Evolutionary conservation across 1,284 basidiomycete genomes (phyloP).

Genomic region (Flammula alnicola): DNA sequence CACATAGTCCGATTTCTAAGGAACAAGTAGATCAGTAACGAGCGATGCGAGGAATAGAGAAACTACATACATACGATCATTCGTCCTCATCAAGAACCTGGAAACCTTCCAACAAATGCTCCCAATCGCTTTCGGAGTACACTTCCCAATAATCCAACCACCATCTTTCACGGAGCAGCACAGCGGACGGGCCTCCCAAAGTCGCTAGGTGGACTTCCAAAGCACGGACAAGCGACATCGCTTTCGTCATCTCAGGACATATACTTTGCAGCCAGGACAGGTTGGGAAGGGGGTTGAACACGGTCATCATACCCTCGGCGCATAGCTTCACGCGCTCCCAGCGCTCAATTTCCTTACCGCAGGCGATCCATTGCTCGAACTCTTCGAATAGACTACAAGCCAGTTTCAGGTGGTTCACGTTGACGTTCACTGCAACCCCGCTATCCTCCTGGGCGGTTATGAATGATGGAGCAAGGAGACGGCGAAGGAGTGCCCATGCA

Average conservation of each 20-base stretch:
- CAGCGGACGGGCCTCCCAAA: constrained; percentile 24
- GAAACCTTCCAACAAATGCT: constrained; percentile 19
- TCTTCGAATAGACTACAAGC: constrained; percentile 26
- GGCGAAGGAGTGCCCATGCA: constrained; percentile 30
- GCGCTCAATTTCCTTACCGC: constrained; percentile 24
- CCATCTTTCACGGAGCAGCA: constrained; percentile 25
- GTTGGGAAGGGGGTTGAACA: constrained; percentile 24
- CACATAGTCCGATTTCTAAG: too few relatives aligned
- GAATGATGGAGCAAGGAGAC: constrained; percentile 24
- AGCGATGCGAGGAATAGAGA: too few relatives aligned
- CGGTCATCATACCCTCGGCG: constrained; percentile 31
- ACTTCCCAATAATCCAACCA: constrained; percentile 31
- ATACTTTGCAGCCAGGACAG: constrained; percentile 17
- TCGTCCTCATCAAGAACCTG: neutral
- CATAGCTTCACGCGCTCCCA: constrained; percentile 32
- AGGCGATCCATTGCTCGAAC: constrained; percentile 25
- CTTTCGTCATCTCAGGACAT: constrained; percentile 25
- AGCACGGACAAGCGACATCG: constrained; percentile 15
- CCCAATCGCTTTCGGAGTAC: constrained; percentile 26
- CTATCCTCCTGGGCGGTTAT: constrained; percentile 15
- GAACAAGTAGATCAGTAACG: too few relatives aligned
- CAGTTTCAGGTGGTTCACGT: constrained; percentile 19
- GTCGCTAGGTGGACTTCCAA: constrained; percentile 21
- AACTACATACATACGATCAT: too few relatives aligned
- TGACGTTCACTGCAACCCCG: constrained; percentile 11